These are phyloP conservation scores for Lichtheimia corymbifera DNA, from an alignment of 371 early-diverging fungal genomes.

Conservation along the genomic window DNA sequence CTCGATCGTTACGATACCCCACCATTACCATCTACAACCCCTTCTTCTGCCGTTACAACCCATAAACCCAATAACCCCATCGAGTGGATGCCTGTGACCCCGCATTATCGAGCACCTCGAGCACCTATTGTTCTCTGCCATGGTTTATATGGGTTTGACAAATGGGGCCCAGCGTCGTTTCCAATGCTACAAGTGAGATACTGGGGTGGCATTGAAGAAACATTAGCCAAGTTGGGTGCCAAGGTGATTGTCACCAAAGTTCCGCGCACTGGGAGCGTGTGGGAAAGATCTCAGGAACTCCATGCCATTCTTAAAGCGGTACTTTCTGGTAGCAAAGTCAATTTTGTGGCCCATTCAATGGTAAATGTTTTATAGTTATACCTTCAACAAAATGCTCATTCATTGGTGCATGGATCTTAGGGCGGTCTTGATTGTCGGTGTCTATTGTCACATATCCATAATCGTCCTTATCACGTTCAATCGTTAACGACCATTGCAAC, in stretches of 20 bases:
- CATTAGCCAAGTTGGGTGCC: slow-evolving; percentile 76
- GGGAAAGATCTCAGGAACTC: slow-evolving; percentile 77
- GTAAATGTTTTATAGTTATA: slow-evolving; percentile 31
- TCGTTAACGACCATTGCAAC: slow-evolving; percentile 88
- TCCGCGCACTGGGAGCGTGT: slow-evolving; percentile 78
- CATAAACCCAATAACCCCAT: not conserved
- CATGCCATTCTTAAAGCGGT: slow-evolving; percentile 61
- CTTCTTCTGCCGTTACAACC: not conserved
- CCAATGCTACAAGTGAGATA: slow-evolving; percentile 88
- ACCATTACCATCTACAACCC: not conserved
- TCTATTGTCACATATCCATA: slow-evolving; percentile 75
- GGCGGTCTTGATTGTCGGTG: slow-evolving; percentile 91
- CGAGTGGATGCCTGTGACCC: slow-evolving; percentile 52
- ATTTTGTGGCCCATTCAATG: slow-evolving; percentile 91
- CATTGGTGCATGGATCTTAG: slow-evolving; percentile 19
- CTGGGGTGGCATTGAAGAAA: slow-evolving; percentile 86
- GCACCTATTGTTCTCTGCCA: slow-evolving; percentile 90
- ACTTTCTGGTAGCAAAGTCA: slow-evolving; percentile 63
- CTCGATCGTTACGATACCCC: not conserved
- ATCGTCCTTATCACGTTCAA: slow-evolving; percentile 61
- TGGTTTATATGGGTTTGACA: slow-evolving; percentile 91
- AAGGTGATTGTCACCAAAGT: slow-evolving; percentile 84
- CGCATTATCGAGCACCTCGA: slow-evolving; percentile 73
- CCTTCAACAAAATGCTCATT: not conserved
- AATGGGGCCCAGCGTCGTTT: slow-evolving; percentile 69